Percentiles rank a stretch among this genome's conserved stretches.
phyloP scores from a whole-genome alignment of 495 filamentous ascomycete genomes.

The Penicillium manginii region DNA sequence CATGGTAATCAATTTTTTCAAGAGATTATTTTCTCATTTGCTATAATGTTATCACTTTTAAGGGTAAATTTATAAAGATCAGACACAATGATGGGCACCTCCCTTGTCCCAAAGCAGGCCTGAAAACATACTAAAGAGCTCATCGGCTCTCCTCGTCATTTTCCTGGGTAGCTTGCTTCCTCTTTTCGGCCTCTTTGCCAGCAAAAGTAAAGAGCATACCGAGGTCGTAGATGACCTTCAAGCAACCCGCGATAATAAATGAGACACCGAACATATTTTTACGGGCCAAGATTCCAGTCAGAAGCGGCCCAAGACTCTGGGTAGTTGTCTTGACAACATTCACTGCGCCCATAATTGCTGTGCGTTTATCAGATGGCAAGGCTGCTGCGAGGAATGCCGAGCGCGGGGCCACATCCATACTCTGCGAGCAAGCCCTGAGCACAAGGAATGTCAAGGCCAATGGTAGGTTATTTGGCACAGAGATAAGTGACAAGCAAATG shows the following conservation, averaged over 20 bases:
- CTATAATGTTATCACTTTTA: no score
- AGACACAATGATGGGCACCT: no score
- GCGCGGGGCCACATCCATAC: slow-evolving; percentile 83
- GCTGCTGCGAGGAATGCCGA: slow-evolving; percentile 78
- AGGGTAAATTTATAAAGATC: no score
- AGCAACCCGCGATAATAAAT: slow-evolving; percentile 69
- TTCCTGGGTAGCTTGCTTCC: slow-evolving; percentile 21
- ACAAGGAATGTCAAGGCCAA: slow-evolving; percentile 66
- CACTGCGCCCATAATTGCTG: slow-evolving; percentile 74
- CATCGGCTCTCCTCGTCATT: slow-evolving; percentile 22
- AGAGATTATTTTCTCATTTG: no score
- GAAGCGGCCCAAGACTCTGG: slow-evolving; percentile 64
- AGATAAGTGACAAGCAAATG: slow-evolving; percentile 71
- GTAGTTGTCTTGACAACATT: slow-evolving; percentile 68
- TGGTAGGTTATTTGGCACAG: slow-evolving; percentile 57
- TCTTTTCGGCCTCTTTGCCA: slow-evolving; percentile 35
- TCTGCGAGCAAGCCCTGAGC: slow-evolving; percentile 69
- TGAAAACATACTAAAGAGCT: not conserved
- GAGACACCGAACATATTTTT: slow-evolving; percentile 67
- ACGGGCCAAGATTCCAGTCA: slow-evolving; percentile 71
- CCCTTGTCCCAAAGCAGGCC: not conserved
- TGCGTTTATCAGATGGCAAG: slow-evolving; percentile 72
- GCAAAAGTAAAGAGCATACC: slow-evolving; percentile 72
- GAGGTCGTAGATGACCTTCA: slow-evolving; percentile 75
- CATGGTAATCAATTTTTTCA: no score